These are phyloP conservation scores for Chaetoceros muelleri DNA, from an alignment of 108 stramenopile species.

Conservation along the genomic window DNA sequence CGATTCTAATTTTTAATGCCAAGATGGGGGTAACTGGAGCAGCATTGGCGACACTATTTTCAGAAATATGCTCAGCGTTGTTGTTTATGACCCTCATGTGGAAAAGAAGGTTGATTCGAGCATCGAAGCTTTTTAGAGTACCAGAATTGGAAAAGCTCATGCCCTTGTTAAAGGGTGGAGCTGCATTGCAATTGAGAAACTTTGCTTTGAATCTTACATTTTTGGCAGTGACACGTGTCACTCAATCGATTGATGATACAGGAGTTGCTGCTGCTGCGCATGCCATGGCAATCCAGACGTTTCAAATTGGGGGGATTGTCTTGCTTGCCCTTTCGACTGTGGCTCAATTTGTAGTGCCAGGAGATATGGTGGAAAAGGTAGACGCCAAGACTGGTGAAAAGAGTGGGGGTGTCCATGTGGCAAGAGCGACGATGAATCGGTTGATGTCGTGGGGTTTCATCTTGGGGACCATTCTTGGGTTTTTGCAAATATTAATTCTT, in stretches of 20 bases:
- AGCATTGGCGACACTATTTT: constrained; percentile 68
- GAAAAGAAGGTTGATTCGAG: constrained; percentile 39
- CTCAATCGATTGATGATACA: constrained; percentile 72
- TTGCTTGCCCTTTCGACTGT: constrained; percentile 70
- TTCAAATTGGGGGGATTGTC: constrained; percentile 79
- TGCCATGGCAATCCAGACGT: constrained; percentile 79
- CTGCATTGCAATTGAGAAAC: constrained; percentile 73
- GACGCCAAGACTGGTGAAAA: constrained; percentile 33
- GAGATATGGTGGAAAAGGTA: constrained; percentile 56
- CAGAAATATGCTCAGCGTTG: constrained; percentile 60
- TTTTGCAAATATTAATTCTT: constrained; percentile 51
- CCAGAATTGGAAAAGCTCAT: constrained; percentile 47
- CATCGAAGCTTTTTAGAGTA: constrained; percentile 41
- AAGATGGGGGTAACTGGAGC: constrained; percentile 81
- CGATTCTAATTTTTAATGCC: constrained; percentile 65
- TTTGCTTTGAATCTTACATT: constrained; percentile 78
- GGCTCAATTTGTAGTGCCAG: constrained; percentile 75
- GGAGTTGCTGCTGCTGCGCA: constrained; percentile 81
- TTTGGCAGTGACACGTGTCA: constrained; percentile 66
- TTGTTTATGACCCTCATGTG: constrained; percentile 46
- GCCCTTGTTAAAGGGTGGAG: constrained; percentile 65
- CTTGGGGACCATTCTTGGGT: constrained; percentile 51
- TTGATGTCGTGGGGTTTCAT: constrained; percentile 79
- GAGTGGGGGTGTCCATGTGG: constrained; percentile 43
- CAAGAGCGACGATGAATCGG: constrained; percentile 59